A percentile compares a stretch with the other conserved stretches of the same genome.
These are phyloP conservation scores for Elasticomyces elasticus DNA, from an alignment of 495 filamentous ascomycete genomes.

Conservation along the genomic window DNA sequence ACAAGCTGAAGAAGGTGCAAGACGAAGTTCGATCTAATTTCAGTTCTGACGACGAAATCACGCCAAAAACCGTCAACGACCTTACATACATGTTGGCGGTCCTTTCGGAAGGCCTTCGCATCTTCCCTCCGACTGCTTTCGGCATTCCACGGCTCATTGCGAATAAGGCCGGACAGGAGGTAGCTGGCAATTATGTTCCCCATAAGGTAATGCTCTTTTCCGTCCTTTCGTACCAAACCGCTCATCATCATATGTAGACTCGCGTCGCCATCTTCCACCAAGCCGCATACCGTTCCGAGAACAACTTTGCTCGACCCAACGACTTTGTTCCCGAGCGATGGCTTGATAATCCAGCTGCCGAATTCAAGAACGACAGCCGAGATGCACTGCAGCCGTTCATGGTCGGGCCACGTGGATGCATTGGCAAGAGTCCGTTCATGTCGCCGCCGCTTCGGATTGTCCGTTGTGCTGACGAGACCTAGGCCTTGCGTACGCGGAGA, in stretches of 20 bases:
- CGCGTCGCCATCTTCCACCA: conserved; percentile 15
- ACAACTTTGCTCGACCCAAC: conserved; percentile 24
- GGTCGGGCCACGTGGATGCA: conserved; percentile 27
- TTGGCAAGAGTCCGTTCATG: too few species aligned
- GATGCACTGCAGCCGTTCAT: conserved; percentile 25
- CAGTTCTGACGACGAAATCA: conserved; percentile 21
- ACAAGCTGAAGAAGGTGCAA: conserved; percentile 2
- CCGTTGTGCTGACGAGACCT: not conserved
- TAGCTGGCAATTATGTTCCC: conserved; percentile 34
- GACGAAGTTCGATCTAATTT: conserved; percentile 23
- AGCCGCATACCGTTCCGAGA: conserved; percentile 11
- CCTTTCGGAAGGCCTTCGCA: conserved; percentile 43
- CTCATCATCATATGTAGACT: conserved; percentile 7
- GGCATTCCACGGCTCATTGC: conserved; percentile 39
- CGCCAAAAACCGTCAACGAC: conserved; percentile 29
- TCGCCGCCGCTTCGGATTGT: too few species aligned
- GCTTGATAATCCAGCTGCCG: conserved; percentile 14
- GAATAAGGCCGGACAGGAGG: conserved; percentile 30
- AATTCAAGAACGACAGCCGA: conserved; percentile 18
- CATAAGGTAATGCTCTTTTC: conserved; percentile 14
- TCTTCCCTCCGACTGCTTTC: conserved; percentile 41
- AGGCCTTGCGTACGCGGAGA: conserved; percentile 20
- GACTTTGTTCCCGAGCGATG: conserved; percentile 28
- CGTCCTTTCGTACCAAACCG: conserved; percentile 18
- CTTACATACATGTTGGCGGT: conserved; percentile 37